A percentile compares a stretch with the other conserved stretches of the same genome.
Conservation (phyloP, 1,139 yeast genomes). For the Taphrina betulina region DNA sequence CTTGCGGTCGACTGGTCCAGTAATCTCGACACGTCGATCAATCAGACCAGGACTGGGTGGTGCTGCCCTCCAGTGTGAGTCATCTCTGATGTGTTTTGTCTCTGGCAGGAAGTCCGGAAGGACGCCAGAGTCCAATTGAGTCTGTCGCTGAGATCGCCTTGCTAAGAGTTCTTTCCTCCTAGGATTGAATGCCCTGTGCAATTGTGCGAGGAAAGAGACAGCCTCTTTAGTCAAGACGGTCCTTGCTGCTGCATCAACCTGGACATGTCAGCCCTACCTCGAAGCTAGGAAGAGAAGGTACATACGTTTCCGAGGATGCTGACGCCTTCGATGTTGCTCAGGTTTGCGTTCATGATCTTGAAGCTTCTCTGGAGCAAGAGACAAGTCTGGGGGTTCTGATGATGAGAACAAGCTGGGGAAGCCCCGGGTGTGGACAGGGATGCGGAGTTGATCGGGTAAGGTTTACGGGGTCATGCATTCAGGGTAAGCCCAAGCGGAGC, state of each 20-base stretch:
- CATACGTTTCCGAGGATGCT: slow-evolving; percentile 24
- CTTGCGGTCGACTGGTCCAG: slow-evolving; percentile 75
- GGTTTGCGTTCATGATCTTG: slow-evolving; percentile 28
- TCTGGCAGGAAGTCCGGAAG: slow-evolving; percentile 74
- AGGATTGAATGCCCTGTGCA: slow-evolving; percentile 68
- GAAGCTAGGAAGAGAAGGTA: too few relatives aligned
- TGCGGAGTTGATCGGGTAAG: too few relatives aligned
- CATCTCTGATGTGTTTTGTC: slow-evolving; percentile 67
- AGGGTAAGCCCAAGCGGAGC: too few relatives aligned
- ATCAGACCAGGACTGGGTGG: slow-evolving; percentile 70
- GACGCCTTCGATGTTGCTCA: slow-evolving; percentile 20
- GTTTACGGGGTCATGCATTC: too few relatives aligned
- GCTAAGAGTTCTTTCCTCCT: slow-evolving; percentile 61
- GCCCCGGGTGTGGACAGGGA: too few relatives aligned
- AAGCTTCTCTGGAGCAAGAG: too few relatives aligned
- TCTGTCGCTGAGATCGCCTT: slow-evolving; percentile 61
- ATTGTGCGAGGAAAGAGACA: slow-evolving; percentile 66
- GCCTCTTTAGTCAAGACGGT: slow-evolving; percentile 64
- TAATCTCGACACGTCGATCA: slow-evolving; percentile 76
- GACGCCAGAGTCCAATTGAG: slow-evolving; percentile 62
- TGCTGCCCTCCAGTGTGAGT: slow-evolving; percentile 77
- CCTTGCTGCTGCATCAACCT: slow-evolving; percentile 30
- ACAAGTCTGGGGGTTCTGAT: too few relatives aligned
- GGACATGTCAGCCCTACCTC: background rate
- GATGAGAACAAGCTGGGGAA: too few relatives aligned